Conservation (phyloP, 2,329 filamentous ascomycete genomes). For the Dactylellina cionopaga region DNA sequence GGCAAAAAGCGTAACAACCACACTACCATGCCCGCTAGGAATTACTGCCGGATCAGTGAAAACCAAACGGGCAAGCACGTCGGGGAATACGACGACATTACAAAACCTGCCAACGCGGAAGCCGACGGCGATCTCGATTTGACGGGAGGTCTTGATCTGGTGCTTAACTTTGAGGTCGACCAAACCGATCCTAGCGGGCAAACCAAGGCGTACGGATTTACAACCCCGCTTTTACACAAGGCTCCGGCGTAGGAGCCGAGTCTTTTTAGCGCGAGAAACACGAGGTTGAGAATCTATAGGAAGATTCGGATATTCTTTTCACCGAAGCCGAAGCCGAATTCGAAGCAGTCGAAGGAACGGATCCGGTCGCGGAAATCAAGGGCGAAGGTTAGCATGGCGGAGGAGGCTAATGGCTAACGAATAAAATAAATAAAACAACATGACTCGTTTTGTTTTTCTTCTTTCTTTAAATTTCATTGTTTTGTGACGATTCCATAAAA, state of each 20-base stretch:
- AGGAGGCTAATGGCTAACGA: neutral
- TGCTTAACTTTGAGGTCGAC: slow-evolving; percentile 87
- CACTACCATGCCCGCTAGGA: slow-evolving; percentile 76
- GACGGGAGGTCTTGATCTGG: slow-evolving; percentile 81
- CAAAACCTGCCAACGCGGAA: slow-evolving; percentile 45
- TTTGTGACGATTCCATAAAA: too few relatives aligned
- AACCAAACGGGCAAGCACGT: slow-evolving; percentile 72
- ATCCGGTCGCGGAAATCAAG: neutral
- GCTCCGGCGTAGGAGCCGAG: slow-evolving; percentile 35
- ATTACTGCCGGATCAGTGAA: slow-evolving; percentile 92
- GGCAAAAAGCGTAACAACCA: slow-evolving; percentile 92
- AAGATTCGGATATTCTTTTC: slow-evolving; percentile 29
- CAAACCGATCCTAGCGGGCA: slow-evolving; percentile 85
- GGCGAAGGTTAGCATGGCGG: neutral
- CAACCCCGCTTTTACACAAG: slow-evolving; percentile 77
- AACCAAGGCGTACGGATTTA: slow-evolving; percentile 84
- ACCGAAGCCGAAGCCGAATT: neutral
- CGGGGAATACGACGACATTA: slow-evolving; percentile 50
- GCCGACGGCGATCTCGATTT: slow-evolving; percentile 60
- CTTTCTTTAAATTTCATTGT: neutral
- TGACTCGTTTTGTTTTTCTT: neutral
- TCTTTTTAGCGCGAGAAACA: slow-evolving; percentile 27
- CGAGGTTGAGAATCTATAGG: slow-evolving; percentile 27
- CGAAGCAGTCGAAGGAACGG: slow-evolving; percentile 20
- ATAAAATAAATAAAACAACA: neutral